These are phyloP conservation scores for Inga oerstediana DNA, from an alignment of 306 rosid species.

Conservation along the genomic window DNA sequence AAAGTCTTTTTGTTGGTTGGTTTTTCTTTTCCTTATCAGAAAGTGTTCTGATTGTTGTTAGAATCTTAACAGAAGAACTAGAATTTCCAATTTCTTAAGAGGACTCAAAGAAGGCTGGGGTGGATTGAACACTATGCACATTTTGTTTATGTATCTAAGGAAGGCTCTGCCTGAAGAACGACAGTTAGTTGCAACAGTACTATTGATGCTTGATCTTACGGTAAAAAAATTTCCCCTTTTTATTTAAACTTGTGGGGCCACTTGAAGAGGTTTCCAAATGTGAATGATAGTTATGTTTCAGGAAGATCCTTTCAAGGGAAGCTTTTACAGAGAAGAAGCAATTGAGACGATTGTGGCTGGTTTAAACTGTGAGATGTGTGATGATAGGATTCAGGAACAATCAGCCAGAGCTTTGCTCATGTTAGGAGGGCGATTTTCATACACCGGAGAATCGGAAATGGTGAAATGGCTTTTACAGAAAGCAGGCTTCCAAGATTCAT, in stretches of 20 bases:
- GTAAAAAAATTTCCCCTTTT: conserved; percentile 49
- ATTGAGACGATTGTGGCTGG: conserved; percentile 58
- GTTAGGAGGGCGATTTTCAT: conserved; percentile 70
- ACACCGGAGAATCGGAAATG: conserved; percentile 56
- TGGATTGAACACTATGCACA: conserved; percentile 68
- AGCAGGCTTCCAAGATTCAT: conserved; percentile 64
- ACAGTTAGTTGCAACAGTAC: conserved; percentile 63
- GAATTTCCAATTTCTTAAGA: conserved; percentile 51
- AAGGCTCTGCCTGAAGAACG: conserved; percentile 60
- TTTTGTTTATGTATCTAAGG: conserved; percentile 61
- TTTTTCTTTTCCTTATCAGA: not conserved
- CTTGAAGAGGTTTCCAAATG: conserved; percentile 45
- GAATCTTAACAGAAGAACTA: conserved; percentile 57
- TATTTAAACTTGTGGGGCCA: not conserved
- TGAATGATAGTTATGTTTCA: conserved; percentile 70
- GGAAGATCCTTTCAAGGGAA: conserved; percentile 67
- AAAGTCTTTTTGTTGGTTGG: not conserved
- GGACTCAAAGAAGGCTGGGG: conserved; percentile 72
- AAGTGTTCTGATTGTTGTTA: conserved; percentile 24
- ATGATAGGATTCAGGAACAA: conserved; percentile 55
- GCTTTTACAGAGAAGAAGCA: conserved; percentile 84
- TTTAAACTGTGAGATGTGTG: conserved; percentile 50
- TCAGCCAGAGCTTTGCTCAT: conserved; percentile 68
- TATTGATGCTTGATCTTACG: conserved; percentile 81
- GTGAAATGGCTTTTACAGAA: conserved; percentile 64